These are phyloP conservation scores for Malus sylvestris DNA, from an alignment of 306 rosid species.

Conservation along the genomic window DNA sequence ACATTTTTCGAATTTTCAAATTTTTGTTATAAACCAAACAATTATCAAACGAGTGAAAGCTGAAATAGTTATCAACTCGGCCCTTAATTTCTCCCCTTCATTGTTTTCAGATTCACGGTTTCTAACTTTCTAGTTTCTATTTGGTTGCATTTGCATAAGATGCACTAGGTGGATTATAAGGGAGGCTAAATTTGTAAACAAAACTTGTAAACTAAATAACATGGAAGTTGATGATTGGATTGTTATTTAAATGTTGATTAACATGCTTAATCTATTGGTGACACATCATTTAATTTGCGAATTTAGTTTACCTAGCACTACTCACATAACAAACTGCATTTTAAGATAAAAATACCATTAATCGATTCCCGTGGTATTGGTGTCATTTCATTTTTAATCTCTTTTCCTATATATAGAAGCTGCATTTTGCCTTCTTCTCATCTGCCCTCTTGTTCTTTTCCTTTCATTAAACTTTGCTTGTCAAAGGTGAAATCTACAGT, in stretches of 20 bases:
- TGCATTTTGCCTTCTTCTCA: slow-evolving; percentile 16
- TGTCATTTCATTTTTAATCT: not conserved
- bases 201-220: too few relatives aligned
- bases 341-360: not conserved
- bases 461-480: slow-evolving; percentile 1
- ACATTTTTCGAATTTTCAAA: too few relatives aligned
- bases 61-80: too few relatives aligned
- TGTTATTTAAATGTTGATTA: too few relatives aligned
- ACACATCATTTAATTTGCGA: too few relatives aligned
- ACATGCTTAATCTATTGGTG: too few relatives aligned
- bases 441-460: slow-evolving; percentile 7
- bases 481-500: slow-evolving; percentile 41
- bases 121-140: not conserved
- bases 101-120: not conserved
- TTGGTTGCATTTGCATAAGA: not conserved
- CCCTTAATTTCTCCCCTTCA: not conserved
- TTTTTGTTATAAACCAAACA: not conserved
- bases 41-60: not conserved
- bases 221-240: too few relatives aligned
- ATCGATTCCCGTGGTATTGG: not conserved
- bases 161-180: not conserved
- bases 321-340: not conserved
- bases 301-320: too few relatives aligned
- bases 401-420: not conserved
- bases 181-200: too few relatives aligned